phyloP scores from a whole-genome alignment of 2,329 filamentous ascomycete species.

The Xylaria sp. region DNA sequence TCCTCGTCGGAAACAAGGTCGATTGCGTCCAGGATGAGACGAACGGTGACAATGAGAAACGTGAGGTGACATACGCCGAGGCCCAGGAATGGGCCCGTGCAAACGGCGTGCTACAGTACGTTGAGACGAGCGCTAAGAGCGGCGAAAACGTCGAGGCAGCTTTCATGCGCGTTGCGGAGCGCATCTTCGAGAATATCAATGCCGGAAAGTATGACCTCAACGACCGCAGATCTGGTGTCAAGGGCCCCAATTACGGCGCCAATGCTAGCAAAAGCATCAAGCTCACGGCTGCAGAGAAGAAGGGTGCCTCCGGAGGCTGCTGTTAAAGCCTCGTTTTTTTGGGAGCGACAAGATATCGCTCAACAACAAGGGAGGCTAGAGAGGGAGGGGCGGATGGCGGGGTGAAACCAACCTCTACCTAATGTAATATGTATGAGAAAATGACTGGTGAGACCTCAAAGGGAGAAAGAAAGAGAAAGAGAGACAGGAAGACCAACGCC shows the following conservation, averaged over 20 bases:
- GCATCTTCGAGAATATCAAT: conserved; percentile 96
- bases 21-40: conserved; percentile 58
- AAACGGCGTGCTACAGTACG: conserved; percentile 87
- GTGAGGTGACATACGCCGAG: conserved; percentile 76
- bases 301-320: conserved; percentile 42
- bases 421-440: conserved; percentile 12
- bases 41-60: conserved; percentile 38
- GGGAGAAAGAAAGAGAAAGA: not conserved
- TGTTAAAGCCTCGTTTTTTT: conserved; percentile 26
- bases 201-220: conserved; percentile 92
- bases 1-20: conserved; percentile 92
- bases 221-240: conserved; percentile 86
- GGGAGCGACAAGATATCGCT: not conserved
- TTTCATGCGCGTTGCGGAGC: conserved; percentile 87
- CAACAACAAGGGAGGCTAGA: not conserved
- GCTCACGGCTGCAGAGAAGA: conserved; percentile 37
- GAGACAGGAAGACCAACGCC: not conserved
- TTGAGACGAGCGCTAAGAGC: conserved; percentile 94
- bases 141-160: conserved; percentile 91
- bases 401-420: conserved; percentile 1
- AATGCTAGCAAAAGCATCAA: conserved; percentile 41
- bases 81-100: conserved; percentile 82
- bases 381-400: not conserved
- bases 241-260: conserved; percentile 56
- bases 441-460: not conserved